Base-by-base conservation (phyloP, 495 filamentous ascomycete genomes). In the Aspergillus sclerotiicarbonarius region DNA sequence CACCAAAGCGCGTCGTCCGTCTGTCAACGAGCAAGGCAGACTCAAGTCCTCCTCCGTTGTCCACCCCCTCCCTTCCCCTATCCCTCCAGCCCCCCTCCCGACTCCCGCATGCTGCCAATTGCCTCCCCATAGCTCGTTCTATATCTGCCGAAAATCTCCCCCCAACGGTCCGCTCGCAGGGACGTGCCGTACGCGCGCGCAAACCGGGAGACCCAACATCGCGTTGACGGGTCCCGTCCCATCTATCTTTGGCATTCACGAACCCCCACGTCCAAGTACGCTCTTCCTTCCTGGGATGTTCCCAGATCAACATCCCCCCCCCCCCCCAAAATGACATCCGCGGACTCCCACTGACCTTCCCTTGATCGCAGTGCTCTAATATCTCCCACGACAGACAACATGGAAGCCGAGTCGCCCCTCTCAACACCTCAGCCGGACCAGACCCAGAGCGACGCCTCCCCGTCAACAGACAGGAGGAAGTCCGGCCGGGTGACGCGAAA, bases 401-500 rank as follows among this genome's bases (percentile, higher is more conserved):
- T 77, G 73, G 71, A 76, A 29, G 60, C 67, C 55, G 75, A 78
- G 50, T 67, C 65, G 46, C 69, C 60, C 19, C 58, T 62, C 30
- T 67, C 68, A 2, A 67, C 67, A 30, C 69, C 67, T 25, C 62
- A 62, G 31, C 64, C 59, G 8, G 67, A 52, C 16, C 30, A 33
- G 10, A 57, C 57, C 50, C 65, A 64, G 51, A 51, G 52, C 39
- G 65, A 60, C 29, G 56, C 67, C 20, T 66, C 72, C 33, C 67
- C 67, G 63, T 78, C 82, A 61, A 79, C 84, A 70, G 79, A 80
- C 74, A 67, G 87, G 68, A 85, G 92, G 69, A 89, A 89, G 66
- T 96, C 91, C 48, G 89, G 89, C 76, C 89, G 92, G 74, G 84
- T 86, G 73, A 83, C 85, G 60, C 90, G 87, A 62, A 85, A 82